These are phyloP conservation scores for Periconia digitata DNA, from an alignment of 2,329 filamentous ascomycete species.

Conservation along the genomic window DNA sequence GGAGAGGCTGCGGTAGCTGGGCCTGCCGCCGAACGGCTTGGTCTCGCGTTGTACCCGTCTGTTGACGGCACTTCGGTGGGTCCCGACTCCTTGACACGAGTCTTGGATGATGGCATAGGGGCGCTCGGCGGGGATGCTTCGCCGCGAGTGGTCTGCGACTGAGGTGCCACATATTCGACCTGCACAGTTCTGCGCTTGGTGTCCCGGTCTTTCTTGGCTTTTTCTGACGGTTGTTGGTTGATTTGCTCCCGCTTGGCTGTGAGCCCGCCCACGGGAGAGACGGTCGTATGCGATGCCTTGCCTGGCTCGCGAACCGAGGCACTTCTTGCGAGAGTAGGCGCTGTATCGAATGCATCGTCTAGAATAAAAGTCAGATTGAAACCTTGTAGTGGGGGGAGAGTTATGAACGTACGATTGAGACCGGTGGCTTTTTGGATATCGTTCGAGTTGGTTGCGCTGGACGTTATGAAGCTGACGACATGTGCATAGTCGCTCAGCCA, in stretches of 20 bases:
- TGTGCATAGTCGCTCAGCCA: conserved; percentile 98
- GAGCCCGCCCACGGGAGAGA: conserved; percentile 60
- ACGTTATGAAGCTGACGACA: conserved; percentile 95
- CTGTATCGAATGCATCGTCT: conserved; percentile 60
- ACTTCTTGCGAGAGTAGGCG: conserved; percentile 73
- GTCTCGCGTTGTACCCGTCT: conserved; percentile 37
- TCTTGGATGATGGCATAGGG: conserved; percentile 45
- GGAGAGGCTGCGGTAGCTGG: conserved; percentile 25
- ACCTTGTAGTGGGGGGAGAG: too few relatives aligned
- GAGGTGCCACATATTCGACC: conserved; percentile 94
- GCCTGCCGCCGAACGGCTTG: conserved; percentile 21
- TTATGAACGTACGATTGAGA: conserved; percentile 52
- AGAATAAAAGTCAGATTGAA: too few relatives aligned
- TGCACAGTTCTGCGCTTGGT: conserved; percentile 93
- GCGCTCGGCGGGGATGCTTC: conserved; percentile 47
- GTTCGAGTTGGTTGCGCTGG: conserved; percentile 81
- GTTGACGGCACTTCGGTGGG: conserved; percentile 48
- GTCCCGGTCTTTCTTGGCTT: conserved; percentile 70
- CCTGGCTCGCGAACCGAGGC: conserved; percentile 87
- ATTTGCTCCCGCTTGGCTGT: conserved; percentile 73
- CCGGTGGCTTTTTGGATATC: conserved; percentile 83
- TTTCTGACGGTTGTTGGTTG: conserved; percentile 65
- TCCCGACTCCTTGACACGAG: conserved; percentile 58
- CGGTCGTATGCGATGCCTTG: conserved; percentile 58
- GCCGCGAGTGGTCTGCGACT: conserved; percentile 80